Evolutionary conservation across 805 yeast species (phyloP), one percentile per base, ranked within the genome.

Genomic region (Maudiozyma turicensis): DNA sequence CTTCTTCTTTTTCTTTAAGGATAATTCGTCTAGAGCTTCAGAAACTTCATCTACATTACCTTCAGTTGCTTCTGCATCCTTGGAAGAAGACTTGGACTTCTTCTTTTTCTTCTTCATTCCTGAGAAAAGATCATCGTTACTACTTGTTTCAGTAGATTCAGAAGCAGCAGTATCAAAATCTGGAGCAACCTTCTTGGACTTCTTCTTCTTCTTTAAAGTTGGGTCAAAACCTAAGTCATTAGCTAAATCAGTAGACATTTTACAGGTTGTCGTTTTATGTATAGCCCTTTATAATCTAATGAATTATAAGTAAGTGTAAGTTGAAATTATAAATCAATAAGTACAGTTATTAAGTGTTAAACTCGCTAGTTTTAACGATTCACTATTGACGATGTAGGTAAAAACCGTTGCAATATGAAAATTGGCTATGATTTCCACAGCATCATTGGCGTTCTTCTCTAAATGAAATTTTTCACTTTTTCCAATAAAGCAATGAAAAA

Each of bases 91-190:
- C 72, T 70, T 67, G 54, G 80, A 71, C 69, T 86, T 77, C 84
- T 86, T 86, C 78, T 88, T 81, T 77, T 87, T 86, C 72, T 86
- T 86, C 69, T 85, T 86, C 64, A 88, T 72, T 8, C 93, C 91
- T 33, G 88, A 77, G 60, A 86, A 81, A 70, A 86, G 69, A 53
- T 82, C 89, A 54, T 77, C 81, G 50, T 70, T 74, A 50, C 70
- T 75, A 6, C 59, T 61, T 20, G 54, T 58, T 33, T 52, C 54
- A 39, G 54, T 57, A 49, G 52, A 54, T 53, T 49, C 67, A 56
- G 70, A 50, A 68, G 69, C 48, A 35, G 63, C 70, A 66, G 74
- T 74, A 44, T 67, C 58, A 55, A 64, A 50, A 38, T 68, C 72
- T 53, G 68, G 65, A 26, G 65, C 70, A 51, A 69, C 71, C 70